A percentile compares a stretch with the other conserved stretches of the same genome.
Conservation (phyloP, 345 rosid genomes). For the Gossypium mustelinum region DNA sequence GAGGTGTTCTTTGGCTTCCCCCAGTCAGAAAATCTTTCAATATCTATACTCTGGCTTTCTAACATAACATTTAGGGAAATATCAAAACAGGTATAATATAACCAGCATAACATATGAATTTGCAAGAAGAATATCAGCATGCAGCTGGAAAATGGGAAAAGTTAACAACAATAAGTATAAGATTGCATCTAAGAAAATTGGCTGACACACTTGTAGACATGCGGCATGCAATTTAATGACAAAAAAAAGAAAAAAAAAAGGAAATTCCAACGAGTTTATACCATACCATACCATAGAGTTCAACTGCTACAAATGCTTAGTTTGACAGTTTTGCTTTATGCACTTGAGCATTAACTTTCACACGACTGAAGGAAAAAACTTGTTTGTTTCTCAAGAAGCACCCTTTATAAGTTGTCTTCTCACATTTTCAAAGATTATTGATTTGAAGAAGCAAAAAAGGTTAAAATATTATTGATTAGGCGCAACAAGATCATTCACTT, state of each 20-base stretch:
- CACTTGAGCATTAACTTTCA: neutral
- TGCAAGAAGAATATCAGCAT: neutral
- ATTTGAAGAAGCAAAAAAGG: neutral
- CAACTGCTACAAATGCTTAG: neutral
- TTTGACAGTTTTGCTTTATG: neutral
- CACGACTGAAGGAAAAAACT: neutral
- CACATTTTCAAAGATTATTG: neutral
- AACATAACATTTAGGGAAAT: constrained; percentile 13
- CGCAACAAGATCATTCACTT: neutral
- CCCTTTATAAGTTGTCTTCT: neutral
- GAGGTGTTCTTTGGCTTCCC: constrained; percentile 30
- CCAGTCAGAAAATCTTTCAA: constrained; percentile 51
- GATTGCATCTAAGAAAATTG: constrained; percentile 1
- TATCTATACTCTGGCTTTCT: constrained; percentile 35
- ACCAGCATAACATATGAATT: neutral
- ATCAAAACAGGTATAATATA: neutral
- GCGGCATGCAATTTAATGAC: neutral
- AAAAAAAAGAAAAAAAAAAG: too few relatives aligned
- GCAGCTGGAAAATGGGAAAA: neutral
- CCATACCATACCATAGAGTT: neutral
- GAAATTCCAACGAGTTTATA: neutral
- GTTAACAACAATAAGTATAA: neutral
- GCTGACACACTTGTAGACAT: neutral
- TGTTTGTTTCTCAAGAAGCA: neutral
- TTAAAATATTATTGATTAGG: neutral